Conservation (phyloP, 768 basidiomycete genomes). For the Heimioporus sp. region DNA sequence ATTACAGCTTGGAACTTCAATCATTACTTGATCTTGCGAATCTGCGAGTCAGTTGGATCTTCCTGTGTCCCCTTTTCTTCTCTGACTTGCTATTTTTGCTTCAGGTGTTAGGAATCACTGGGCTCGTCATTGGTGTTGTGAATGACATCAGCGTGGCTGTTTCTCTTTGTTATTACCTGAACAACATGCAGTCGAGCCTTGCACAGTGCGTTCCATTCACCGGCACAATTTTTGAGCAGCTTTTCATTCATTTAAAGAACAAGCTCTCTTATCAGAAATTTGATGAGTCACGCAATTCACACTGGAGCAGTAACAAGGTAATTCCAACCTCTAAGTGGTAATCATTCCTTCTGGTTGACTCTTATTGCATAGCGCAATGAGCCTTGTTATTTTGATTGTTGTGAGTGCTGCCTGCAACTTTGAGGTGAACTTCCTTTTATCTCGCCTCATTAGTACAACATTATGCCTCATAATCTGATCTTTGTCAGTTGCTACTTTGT, state of each 20-base stretch:
- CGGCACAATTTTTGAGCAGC: not conserved
- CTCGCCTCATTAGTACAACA: slow-evolving; percentile 46
- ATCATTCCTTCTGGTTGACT: not conserved
- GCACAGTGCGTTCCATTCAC: slow-evolving; percentile 32
- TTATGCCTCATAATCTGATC: slow-evolving; percentile 52
- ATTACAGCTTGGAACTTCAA: slow-evolving; percentile 39
- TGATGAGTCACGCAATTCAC: slow-evolving; percentile 59
- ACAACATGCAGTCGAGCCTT: slow-evolving; percentile 50
- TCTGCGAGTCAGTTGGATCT: slow-evolving; percentile 41
- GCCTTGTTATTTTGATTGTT: slow-evolving; percentile 51
- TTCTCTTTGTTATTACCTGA: slow-evolving; percentile 54
- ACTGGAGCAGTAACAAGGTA: slow-evolving; percentile 68
- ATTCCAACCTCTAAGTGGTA: not conserved
- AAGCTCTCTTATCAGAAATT: slow-evolving; percentile 51
- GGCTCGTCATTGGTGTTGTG: slow-evolving; percentile 47
- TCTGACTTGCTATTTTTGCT: not conserved
- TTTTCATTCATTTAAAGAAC: slow-evolving; percentile 33
- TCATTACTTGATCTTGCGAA: slow-evolving; percentile 40
- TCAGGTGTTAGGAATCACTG: slow-evolving; percentile 45
- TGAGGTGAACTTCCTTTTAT: not conserved
- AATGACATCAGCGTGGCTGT: slow-evolving; percentile 53
- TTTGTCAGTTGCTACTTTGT: slow-evolving; percentile 64
- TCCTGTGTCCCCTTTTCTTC: not conserved
- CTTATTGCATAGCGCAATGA: slow-evolving; percentile 19
- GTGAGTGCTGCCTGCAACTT: slow-evolving; percentile 35